Evolutionary conservation across 2,329 filamentous ascomycete genomes (phyloP).

Genomic region (Pseudocercospora pini-densiflorae): DNA sequence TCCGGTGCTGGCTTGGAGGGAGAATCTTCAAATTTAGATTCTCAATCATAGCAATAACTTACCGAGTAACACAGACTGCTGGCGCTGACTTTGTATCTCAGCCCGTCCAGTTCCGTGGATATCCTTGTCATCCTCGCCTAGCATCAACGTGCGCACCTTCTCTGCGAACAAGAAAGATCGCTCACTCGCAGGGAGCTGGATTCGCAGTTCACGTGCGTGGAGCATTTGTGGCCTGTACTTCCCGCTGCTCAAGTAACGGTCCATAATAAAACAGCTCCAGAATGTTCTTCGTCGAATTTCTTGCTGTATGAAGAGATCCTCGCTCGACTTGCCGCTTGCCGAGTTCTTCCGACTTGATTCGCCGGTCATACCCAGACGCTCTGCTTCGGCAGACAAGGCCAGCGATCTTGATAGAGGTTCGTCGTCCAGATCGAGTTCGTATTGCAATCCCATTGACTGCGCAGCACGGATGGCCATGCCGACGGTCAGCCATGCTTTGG

Average conservation of each 20-base stretch:
- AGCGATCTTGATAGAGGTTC: slow-evolving; percentile 43
- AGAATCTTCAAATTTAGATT: neutral
- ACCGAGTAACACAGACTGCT: slow-evolving; percentile 47
- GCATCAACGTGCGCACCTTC: slow-evolving; percentile 58
- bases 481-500: slow-evolving; percentile 69
- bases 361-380: slow-evolving; percentile 42
- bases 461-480: slow-evolving; percentile 65
- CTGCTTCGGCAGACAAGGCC: slow-evolving; percentile 43
- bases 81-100: slow-evolving; percentile 51
- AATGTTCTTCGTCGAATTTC: slow-evolving; percentile 72
- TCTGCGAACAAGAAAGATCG: slow-evolving; percentile 66
- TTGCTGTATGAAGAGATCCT: slow-evolving; percentile 58
- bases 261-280: slow-evolving; percentile 75
- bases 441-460: slow-evolving; percentile 64
- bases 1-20: neutral
- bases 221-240: slow-evolving; percentile 65
- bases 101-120: slow-evolving; percentile 41
- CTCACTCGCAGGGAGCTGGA: slow-evolving; percentile 71
- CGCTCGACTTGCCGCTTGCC: slow-evolving; percentile 27
- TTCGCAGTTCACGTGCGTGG: slow-evolving; percentile 61
- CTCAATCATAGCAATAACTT: neutral
- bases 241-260: slow-evolving; percentile 70
- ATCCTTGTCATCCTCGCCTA: slow-evolving; percentile 49
- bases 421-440: slow-evolving; percentile 54
- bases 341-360: slow-evolving; percentile 29